phyloP scores from a whole-genome alignment of 164 flowering plant genomes.

The Stephania japonica region DNA sequence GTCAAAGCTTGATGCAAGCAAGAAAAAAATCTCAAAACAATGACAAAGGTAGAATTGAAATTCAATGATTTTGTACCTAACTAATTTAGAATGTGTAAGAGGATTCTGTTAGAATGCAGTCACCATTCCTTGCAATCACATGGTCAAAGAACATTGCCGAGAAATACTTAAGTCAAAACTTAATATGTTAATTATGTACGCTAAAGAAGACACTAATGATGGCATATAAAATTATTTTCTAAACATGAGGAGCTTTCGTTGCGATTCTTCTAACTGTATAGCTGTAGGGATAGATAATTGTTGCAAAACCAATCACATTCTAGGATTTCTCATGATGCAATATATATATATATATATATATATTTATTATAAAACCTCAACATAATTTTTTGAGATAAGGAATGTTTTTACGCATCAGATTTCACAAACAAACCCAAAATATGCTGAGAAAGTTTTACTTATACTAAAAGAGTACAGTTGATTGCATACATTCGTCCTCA shows the following conservation, averaged over 20 bases:
- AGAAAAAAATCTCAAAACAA: neutral
- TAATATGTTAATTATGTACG: no score
- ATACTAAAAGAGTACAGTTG: no score
- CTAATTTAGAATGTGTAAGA: neutral
- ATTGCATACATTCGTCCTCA: neutral
- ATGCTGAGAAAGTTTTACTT: neutral
- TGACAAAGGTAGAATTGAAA: neutral
- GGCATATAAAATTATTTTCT: no score
- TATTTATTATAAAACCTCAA: neutral
- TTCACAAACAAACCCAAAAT: neutral
- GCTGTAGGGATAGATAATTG: no score
- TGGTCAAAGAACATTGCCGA: no score
- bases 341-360: neutral
- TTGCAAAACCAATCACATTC: no score
- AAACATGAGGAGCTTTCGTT: no score
- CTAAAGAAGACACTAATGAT: no score
- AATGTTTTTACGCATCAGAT: neutral
- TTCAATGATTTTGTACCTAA: neutral
- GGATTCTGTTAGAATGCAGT: no score
- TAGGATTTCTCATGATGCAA: neutral
- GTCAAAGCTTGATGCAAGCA: neutral
- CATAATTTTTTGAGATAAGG: neutral
- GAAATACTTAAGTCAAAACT: no score
- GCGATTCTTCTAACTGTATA: no score
- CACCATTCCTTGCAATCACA: no score